phyloP scores from a whole-genome alignment of 257 asterid species.

The Solanum bulbocastanum region DNA sequence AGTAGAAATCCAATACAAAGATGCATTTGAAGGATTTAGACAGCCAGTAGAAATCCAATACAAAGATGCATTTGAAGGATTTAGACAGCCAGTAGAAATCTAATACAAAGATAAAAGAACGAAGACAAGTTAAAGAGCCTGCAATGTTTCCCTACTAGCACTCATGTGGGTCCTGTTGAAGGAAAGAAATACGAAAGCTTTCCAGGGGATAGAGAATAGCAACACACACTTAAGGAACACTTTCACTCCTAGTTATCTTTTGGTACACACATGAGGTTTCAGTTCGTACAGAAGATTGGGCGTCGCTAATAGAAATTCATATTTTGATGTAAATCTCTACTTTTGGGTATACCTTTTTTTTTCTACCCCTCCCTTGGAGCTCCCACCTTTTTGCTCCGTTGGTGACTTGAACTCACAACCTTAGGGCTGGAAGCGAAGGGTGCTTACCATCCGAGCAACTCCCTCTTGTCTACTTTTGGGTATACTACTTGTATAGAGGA shows the following conservation, averaged over 20 bases:
- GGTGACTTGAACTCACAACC: not conserved
- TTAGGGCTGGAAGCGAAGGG: not conserved
- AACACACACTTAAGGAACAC: not conserved
- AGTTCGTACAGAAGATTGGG: not conserved
- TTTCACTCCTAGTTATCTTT: not conserved
- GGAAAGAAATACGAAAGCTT: not conserved
- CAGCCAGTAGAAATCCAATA: not conserved
- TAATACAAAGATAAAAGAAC: not conserved
- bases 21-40: not conserved
- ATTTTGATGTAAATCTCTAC: not conserved
- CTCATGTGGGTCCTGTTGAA: not conserved
- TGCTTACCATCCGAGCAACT: not conserved
- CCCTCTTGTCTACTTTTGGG: not conserved
- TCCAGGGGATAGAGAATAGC: not conserved
- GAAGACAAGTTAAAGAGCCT: not conserved
- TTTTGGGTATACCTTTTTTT: not conserved
- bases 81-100: not conserved
- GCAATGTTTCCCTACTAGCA: not conserved
- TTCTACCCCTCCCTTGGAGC: not conserved
- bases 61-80: not conserved
- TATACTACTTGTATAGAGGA: not conserved
- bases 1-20: not conserved
- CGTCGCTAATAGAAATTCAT: not conserved
- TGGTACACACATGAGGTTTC: not conserved
- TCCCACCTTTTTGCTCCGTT: not conserved